Evolutionary conservation across 345 rosid genomes (phyloP).

Genomic region (Murraya koenigii): DNA sequence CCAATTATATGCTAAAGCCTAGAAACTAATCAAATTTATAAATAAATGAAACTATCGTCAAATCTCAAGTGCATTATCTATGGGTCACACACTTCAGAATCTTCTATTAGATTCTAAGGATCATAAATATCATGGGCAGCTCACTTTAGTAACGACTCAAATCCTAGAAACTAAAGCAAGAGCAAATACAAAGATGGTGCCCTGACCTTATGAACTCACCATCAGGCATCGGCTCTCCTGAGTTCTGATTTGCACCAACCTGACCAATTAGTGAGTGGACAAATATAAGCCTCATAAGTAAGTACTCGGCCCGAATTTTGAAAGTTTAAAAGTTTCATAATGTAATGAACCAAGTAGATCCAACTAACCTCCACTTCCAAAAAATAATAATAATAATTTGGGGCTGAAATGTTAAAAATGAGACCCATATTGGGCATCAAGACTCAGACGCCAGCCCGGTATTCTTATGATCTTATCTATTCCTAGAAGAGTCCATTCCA

Average conservation of each 20-base stretch:
- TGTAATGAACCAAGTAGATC: neutral
- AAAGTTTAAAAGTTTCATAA: neutral
- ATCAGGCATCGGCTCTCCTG: conserved; percentile 20
- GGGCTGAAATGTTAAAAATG: conserved; percentile 20
- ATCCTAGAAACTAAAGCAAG: conserved; percentile 1
- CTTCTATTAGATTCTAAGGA: neutral
- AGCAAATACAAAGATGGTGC: conserved; percentile 1
- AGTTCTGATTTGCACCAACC: conserved; percentile 22
- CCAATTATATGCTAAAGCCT: neutral
- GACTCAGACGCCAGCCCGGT: conserved; percentile 6
- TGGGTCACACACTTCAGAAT: neutral
- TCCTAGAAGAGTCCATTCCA: conserved; percentile 10
- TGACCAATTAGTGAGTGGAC: conserved; percentile 31
- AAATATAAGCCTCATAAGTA: conserved; percentile 25
- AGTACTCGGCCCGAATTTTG: conserved; percentile 2
- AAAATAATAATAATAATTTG: neutral
- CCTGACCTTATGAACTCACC: conserved; percentile 20
- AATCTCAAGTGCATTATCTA: conserved; percentile 1
- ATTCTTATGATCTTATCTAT: conserved; percentile 17
- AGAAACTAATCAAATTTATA: neutral
- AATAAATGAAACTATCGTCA: neutral
- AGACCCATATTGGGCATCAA: conserved; percentile 17
- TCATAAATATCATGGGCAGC: neutral
- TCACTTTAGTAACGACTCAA: neutral
- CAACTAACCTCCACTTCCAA: conserved; percentile 2